phyloP scores from a whole-genome alignment of 2,329 filamentous ascomycete genomes.

The Colletotrichum viniferum region DNA sequence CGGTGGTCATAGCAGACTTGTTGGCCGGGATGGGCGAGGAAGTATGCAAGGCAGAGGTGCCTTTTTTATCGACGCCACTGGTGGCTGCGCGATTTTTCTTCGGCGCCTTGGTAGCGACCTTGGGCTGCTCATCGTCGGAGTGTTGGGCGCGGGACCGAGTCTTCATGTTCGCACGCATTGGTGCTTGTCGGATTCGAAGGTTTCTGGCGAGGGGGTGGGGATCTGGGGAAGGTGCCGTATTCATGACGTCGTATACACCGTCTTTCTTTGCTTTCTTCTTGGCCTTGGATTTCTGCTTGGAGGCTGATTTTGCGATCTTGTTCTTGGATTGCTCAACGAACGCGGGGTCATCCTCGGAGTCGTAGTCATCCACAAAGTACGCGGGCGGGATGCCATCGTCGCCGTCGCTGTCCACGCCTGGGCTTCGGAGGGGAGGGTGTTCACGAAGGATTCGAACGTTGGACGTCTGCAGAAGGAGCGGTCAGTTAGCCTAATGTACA shows the following conservation, averaged over 20 bases:
- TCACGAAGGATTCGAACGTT: not conserved
- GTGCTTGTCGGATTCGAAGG: not conserved
- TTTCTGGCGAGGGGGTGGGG: not conserved
- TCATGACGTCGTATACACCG: not conserved
- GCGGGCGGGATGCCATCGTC: not conserved
- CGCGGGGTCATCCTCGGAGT: not conserved
- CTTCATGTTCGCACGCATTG: not conserved
- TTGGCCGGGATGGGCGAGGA: not conserved
- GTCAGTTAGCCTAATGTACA: not conserved
- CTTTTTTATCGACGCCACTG: not conserved
- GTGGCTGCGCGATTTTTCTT: not conserved
- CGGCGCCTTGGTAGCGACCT: not conserved
- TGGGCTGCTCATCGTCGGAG: not conserved
- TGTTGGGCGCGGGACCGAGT: not conserved
- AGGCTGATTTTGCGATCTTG: not conserved
- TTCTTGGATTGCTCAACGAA: not conserved
- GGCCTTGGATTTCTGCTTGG: not conserved
- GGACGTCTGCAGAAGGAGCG: not conserved
- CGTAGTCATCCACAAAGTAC: not conserved
- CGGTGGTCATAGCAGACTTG: not conserved
- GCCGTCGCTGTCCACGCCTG: not conserved
- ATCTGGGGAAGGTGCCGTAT: not conserved
- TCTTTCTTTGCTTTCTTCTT: not conserved
- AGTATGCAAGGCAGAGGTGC: not conserved
- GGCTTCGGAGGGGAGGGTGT: not conserved